Evolutionary conservation across 208 protist genomes (phyloP).

Genomic region (Strigomonas galati): DNA sequence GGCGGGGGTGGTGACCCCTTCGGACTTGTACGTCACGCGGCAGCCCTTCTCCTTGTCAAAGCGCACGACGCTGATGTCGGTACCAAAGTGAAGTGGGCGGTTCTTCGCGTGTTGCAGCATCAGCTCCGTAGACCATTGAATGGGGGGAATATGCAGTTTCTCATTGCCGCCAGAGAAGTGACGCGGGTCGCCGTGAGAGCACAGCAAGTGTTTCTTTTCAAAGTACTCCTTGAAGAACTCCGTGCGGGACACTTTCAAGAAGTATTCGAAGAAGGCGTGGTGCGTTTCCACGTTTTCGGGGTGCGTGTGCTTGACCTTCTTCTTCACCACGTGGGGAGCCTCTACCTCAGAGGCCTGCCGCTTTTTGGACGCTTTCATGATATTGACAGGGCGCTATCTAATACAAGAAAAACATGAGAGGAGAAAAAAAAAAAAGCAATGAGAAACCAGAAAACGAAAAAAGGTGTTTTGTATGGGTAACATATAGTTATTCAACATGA

Average conservation of each 20-base stretch:
- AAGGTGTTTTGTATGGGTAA: not conserved
- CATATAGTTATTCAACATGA: too few species aligned
- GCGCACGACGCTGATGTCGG: slow-evolving; percentile 50
- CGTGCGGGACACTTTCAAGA: slow-evolving; percentile 37
- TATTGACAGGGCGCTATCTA: not conserved
- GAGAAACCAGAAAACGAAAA: not conserved
- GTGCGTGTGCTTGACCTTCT: not conserved
- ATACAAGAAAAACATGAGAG: not conserved
- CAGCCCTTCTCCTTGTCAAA: slow-evolving; percentile 45
- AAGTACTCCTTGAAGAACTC: slow-evolving; percentile 81
- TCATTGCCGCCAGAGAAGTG: slow-evolving; percentile 28
- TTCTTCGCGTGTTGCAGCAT: slow-evolving; percentile 38
- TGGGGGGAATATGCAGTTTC: slow-evolving; percentile 29
- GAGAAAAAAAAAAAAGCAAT: not conserved
- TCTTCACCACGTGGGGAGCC: not conserved
- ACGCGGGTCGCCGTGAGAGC: slow-evolving; percentile 30
- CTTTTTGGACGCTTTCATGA: not conserved
- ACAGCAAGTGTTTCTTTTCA: slow-evolving; percentile 63
- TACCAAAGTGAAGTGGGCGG: slow-evolving; percentile 31
- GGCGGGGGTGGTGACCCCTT: slow-evolving; percentile 19
- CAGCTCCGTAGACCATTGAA: slow-evolving; percentile 47
- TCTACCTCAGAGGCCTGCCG: slow-evolving; percentile 1
- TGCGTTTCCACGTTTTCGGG: not conserved
- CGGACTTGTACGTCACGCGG: slow-evolving; percentile 32
- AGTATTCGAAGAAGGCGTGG: slow-evolving; percentile 46